These are phyloP conservation scores for Tephrocybe sp. DNA, from an alignment of 768 basidiomycete species.

Conservation along the genomic window DNA sequence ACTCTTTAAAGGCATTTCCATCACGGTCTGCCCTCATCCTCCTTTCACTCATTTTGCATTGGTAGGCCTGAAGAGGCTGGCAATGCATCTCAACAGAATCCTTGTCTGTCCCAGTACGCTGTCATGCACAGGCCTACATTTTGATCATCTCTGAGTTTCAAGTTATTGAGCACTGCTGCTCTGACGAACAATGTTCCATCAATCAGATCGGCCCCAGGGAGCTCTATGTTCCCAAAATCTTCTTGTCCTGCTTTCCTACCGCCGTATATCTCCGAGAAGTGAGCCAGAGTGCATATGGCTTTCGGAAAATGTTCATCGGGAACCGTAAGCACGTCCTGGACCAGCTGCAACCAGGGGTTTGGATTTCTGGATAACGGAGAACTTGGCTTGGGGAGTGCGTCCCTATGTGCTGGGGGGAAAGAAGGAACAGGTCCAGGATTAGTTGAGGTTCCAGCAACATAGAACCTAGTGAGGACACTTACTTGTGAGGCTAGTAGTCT, in stretches of 20 bases:
- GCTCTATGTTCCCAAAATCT: constrained; percentile 28
- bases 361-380: constrained; percentile 38
- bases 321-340: constrained; percentile 52
- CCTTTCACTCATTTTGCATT: too few relatives aligned
- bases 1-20: too few relatives aligned
- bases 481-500: constrained; percentile 49
- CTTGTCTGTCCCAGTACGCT: constrained; percentile 23
- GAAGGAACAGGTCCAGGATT: constrained; percentile 17
- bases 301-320: constrained; percentile 54
- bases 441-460: constrained; percentile 37
- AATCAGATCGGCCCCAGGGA: constrained; percentile 43
- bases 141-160: constrained; percentile 30
- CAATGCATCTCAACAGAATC: constrained; percentile 15
- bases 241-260: constrained; percentile 25
- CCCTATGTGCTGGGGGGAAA: constrained; percentile 24
- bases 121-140: constrained; percentile 20
- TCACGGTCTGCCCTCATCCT: too few relatives aligned
- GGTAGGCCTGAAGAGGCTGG: background rate
- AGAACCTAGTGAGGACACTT: constrained; percentile 34
- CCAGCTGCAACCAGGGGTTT: constrained; percentile 60
- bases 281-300: constrained; percentile 35
- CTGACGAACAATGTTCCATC: constrained; percentile 66
- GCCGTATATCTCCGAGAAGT: constrained; percentile 29
- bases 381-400: constrained; percentile 24
- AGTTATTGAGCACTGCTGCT: constrained; percentile 46